Evolutionary conservation across 1,139 yeast species (phyloP), one percentile per base, ranked within the genome.

Genomic region (Ogataea hybrid): DNA sequence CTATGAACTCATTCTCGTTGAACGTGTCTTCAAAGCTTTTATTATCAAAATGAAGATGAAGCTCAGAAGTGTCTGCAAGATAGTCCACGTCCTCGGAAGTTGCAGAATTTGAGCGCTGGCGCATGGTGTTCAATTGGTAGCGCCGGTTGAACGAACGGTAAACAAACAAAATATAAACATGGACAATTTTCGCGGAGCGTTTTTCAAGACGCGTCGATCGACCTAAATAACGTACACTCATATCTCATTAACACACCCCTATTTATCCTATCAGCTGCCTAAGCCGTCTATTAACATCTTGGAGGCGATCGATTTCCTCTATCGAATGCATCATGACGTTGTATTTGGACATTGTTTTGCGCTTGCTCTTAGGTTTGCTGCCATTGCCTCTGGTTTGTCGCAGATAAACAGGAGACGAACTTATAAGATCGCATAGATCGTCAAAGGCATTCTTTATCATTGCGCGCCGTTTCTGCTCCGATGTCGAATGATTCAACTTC

Each of bases 391-490:
- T 35, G 21, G 41, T 12, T 27, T 51, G 41, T 8, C 43, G 41
- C 17, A 27, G 36, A 30, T 48, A 45, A 21, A 14, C 35, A 1
- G 52, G 53, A 0, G 58, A 52, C 16, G 29, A 48, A 4, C 46
- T 50, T 3, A 67, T 61, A 5, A 63, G 57, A 4, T 58, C 47
- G 25, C 57, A 63, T 60, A 81, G 43, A 63, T 68, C 55, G 41
- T 79, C 81, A 57, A 79, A 79, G 1, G 85, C 80, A 27, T 68
- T 65, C 61, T 84, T 85, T 58, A 90, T 86, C 52, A 75, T 63
- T 49, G 79, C 81, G 35, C 96, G 71, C 43, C 96, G 73, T 54
- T 78, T 77, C 62, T 86, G 88, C 61, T 87, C 96, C 40, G 86
- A 79, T 37, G 77, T 70, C 6, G 85, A 79, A 60, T 87, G 96